These are phyloP conservation scores for Fragilaria radians DNA, from an alignment of 108 stramenopile species.

Conservation along the genomic window DNA sequence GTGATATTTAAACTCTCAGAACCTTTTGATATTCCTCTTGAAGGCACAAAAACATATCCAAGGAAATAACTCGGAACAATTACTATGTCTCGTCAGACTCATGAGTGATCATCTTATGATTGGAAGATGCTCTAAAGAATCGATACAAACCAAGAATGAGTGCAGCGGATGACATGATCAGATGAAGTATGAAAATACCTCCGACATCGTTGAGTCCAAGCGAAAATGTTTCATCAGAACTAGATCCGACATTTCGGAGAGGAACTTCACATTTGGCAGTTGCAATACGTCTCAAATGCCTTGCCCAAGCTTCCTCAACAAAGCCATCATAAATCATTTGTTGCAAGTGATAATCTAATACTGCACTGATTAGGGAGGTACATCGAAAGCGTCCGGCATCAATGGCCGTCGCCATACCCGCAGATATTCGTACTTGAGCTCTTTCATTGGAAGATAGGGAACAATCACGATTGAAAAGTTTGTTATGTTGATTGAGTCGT, in stretches of 20 bases:
- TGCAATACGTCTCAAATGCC: background rate
- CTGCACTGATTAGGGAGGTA: conserved; percentile 23
- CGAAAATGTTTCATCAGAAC: conserved; percentile 1
- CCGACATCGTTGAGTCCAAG: background rate
- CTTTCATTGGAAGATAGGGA: conserved; percentile 22
- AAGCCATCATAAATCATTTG: conserved; percentile 35
- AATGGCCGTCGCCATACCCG: conserved; percentile 20
- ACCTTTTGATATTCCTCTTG: too few relatives aligned
- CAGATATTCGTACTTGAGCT: conserved; percentile 1
- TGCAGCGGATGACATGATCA: background rate
- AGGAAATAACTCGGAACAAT: too few relatives aligned
- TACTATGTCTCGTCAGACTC: too few relatives aligned
- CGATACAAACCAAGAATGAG: background rate
- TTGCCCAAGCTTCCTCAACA: conserved; percentile 14
- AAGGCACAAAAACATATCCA: too few relatives aligned
- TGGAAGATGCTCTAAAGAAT: too few relatives aligned
- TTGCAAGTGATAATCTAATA: conserved; percentile 23
- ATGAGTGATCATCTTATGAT: too few relatives aligned
- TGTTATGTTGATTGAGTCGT: conserved; percentile 9
- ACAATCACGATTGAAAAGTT: conserved; percentile 20
- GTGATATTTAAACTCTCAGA: too few relatives aligned
- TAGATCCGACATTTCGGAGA: too few relatives aligned
- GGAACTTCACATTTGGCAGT: background rate
- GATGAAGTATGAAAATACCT: conserved; percentile 7
- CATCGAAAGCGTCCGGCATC: conserved; percentile 33